Conservation (phyloP, 352 stramenopile genomes). For the Phytopythium mirpurense region DNA sequence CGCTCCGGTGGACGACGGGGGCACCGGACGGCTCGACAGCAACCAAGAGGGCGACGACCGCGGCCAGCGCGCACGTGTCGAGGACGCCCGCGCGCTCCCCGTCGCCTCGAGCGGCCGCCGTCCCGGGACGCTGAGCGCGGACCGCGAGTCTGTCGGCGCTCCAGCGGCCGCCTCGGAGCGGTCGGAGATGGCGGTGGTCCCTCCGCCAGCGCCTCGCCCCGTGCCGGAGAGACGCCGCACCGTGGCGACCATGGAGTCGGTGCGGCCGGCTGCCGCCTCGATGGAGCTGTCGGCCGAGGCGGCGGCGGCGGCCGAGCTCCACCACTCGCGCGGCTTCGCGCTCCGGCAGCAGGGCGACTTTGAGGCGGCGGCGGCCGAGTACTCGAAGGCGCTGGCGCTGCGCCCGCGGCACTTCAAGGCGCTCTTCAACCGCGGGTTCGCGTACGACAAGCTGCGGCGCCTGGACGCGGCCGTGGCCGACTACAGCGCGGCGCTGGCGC, state of each 20-base stretch:
- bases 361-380: conserved; percentile 65
- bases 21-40: not conserved
- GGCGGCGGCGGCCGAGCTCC: conserved; percentile 33
- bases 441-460: conserved; percentile 70
- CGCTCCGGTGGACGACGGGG: not conserved
- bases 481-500: conserved; percentile 60
- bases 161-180: not conserved
- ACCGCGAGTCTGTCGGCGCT: not conserved
- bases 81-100: too few species aligned
- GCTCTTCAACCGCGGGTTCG: conserved; percentile 87
- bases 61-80: not conserved
- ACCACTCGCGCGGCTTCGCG: conserved; percentile 64
- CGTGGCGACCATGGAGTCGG: conserved; percentile 17
- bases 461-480: conserved; percentile 77
- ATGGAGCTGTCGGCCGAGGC: not conserved
- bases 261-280: not conserved
- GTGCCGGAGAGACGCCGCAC: not conserved
- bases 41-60: conserved; percentile 1
- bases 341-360: conserved; percentile 82
- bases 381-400: conserved; percentile 66
- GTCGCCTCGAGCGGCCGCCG: not conserved
- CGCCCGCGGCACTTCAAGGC: conserved; percentile 85
- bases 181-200: not conserved
- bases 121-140: not conserved
- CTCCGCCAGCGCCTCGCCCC: not conserved